Conservation (phyloP, 2,329 filamentous ascomycete genomes). For the Monilinia fructicola region DNA sequence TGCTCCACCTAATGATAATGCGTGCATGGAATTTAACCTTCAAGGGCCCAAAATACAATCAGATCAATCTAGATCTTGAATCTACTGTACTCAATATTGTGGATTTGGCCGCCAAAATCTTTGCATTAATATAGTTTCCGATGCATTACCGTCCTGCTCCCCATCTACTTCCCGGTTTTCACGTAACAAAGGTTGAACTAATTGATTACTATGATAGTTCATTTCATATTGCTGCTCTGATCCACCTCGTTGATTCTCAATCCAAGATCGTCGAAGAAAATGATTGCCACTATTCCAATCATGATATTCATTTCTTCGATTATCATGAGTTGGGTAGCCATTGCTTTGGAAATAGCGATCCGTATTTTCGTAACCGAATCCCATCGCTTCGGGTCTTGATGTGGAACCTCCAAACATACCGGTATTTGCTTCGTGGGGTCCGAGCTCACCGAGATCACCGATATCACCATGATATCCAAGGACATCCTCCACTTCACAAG, state of each 20-base stretch:
- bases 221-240: not conserved
- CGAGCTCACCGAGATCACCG: conserved; percentile 5
- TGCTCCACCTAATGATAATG: not conserved
- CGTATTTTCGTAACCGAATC: conserved; percentile 1
- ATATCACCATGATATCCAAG: not conserved
- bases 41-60: no score
- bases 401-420: not conserved
- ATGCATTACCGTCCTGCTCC: conserved; percentile 3
- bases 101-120: conserved; percentile 30
- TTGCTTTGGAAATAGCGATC: not conserved
- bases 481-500: not conserved
- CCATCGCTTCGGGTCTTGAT: not conserved
- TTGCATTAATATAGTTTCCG: conserved; percentile 4
- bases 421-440: not conserved
- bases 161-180: not conserved
- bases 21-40: no score
- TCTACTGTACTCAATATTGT: conserved; percentile 25
- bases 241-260: not conserved
- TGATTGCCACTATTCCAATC: not conserved
- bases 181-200: not conserved
- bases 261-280: not conserved
- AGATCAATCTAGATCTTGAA: no score
- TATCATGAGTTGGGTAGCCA: not conserved
- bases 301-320: not conserved
- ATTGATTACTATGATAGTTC: not conserved